Base-by-base conservation (phyloP, 2,329 filamentous ascomycete species). In the Truncatella angustata region DNA sequence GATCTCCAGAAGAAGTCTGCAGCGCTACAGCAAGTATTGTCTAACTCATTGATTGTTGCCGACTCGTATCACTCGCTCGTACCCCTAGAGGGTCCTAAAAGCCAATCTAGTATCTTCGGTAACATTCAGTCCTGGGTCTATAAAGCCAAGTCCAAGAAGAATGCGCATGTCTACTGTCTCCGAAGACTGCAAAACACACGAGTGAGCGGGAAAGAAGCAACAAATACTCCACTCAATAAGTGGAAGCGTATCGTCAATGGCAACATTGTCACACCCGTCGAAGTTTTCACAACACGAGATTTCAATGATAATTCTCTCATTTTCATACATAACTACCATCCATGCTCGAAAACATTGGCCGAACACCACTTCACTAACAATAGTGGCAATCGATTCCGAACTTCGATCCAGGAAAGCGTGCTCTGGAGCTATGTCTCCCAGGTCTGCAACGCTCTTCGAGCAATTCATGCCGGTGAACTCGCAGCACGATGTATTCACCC, bases 301-400 rank as follows among this genome's bases (percentile, higher is more conserved):
- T 99, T 99, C 69, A 90, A 91, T 51, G 94, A 97, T 68, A 96
- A 90, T 70, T 97, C 94, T 3, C 80, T 99, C 50, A 88, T 99
- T 45, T 88, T 99, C 63, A 91, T 96, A 21, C 94, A 91, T 56
- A 91, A 96, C 67, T 99, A 96, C 65, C 90, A 94, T 63, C 93
- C 94, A 1, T 78, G 94, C 18, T 90, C 93, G 2, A 95, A 94
- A 70, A 96, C 93, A 0, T 79, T 99, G 21, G 84, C 87, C 30
- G 93, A 97, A 64, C 84, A 89, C 61, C 90, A 97, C 63, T 85
- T 91, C 56, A 61, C 74, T 20, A 53, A n/a, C n/a, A n/a, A n/a
- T n/a, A n/a, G 65, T 63, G 67, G 66, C 58, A 70, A 71, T 66
- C 70, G 69, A 67, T 78, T 52, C 66, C 70, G 63, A 61, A 81